Base-by-base conservation (phyloP, 768 basidiomycete genomes). In the Collybia nuda region DNA sequence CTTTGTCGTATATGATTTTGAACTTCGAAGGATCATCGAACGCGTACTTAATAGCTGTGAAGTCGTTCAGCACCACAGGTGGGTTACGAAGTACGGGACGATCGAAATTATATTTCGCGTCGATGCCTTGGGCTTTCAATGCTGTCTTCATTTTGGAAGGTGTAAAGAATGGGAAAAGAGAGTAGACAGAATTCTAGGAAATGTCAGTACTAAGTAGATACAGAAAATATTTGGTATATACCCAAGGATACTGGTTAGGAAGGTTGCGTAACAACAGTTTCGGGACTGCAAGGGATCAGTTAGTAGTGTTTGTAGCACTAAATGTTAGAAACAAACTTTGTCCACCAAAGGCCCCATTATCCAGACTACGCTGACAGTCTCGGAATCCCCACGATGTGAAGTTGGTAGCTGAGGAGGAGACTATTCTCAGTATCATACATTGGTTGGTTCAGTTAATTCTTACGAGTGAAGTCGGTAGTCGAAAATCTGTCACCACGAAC, bases 401-500 rank as follows among this genome's bases (percentile, higher is more conserved):
- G 54, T 76, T 72, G 22, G 57, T 61, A 0, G 76, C 71, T 76
- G 47, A 3, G 9, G 14, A 18, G 42, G 29, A 26, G 12, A 32
- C 2, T 5, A 11, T 11, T 7, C 48, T n/a, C 14, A 22, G 8
- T 17, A 6, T 3, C 14, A n/a, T n/a, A n/a, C 36, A 3, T 23
- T 38, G n/a, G 11, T 37, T 26, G 23, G 38, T 21, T 26, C 19
- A 23, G 12, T 11, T 3, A 15, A 29, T 7, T 62, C 74, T 37
- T 52, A 78, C 76, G 77, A 4, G 75, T 80, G 58, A 76, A 78
- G 58, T 79, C 74, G 11, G 67, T 75, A 2, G 81, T 82, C 54
- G 69, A 76, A 61, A 77, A 81, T 40, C 80, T 62, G 58, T 83
- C 80, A 1, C 80, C 80, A 45, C 80, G 73, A 49, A 79, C 70